Evolutionary conservation across 2,329 filamentous ascomycete species (phyloP).

Genomic region (Ophiostoma sp.): DNA sequence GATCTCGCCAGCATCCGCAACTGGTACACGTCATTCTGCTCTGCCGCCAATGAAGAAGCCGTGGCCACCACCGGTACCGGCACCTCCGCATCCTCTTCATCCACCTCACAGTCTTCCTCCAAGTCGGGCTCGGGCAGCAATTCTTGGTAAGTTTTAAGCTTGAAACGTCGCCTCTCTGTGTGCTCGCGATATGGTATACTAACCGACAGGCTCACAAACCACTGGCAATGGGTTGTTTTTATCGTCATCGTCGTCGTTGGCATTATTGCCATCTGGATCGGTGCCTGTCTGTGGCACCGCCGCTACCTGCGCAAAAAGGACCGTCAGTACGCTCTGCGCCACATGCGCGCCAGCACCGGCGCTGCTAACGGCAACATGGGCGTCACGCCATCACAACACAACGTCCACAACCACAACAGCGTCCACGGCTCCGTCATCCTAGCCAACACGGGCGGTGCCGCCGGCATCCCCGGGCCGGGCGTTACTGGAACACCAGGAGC

Average conservation of each 20-base stretch:
- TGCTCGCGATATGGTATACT: neutral
- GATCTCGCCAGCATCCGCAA: slow-evolving; percentile 55
- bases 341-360: slow-evolving; percentile 31
- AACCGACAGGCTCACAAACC: slow-evolving; percentile 52
- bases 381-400: slow-evolving; percentile 31
- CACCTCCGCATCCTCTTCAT: neutral
- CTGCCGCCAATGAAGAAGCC: slow-evolving; percentile 40
- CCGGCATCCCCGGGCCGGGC: slow-evolving; percentile 29
- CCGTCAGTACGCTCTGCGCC: slow-evolving; percentile 47
- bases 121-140: slow-evolving; percentile 14
- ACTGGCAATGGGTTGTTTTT: slow-evolving; percentile 79
- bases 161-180: neutral
- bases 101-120: neutral
- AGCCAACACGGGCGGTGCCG: slow-evolving; percentile 31
- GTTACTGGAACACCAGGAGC: neutral
- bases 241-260: slow-evolving; percentile 67
- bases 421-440: slow-evolving; percentile 17
- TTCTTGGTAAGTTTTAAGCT: slow-evolving; percentile 21
- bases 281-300: slow-evolving; percentile 65
- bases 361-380: slow-evolving; percentile 35
- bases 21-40: slow-evolving; percentile 68
- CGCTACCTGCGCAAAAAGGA: slow-evolving; percentile 68
- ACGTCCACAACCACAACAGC: slow-evolving; percentile 29
- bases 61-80: slow-evolving; percentile 28
- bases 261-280: slow-evolving; percentile 61